Base-by-base conservation (phyloP, 768 basidiomycete genomes). In the Pleurotus platypus region DNA sequence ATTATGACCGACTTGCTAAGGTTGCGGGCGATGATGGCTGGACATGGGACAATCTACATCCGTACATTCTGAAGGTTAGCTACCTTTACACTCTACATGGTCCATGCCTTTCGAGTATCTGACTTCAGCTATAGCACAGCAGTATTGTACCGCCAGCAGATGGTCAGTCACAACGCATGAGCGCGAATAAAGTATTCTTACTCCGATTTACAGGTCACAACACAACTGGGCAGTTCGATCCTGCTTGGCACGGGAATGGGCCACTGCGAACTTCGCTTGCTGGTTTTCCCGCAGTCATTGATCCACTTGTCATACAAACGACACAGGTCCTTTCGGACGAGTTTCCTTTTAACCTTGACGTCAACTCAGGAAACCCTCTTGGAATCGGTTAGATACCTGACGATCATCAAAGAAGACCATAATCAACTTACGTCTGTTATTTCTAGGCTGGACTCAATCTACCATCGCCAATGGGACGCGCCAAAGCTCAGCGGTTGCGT, bases 321-420 rank as follows among this genome's bases (percentile, higher is more conserved):
- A 65, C 70, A 0, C 2, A 57, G 2, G 59, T 67, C 35, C 46
- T 69, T 6, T 26, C 58, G 1, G 4, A 27, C 37, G 63, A 67
- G 42, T 70, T 68, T 49, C 64, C 70, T 18, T 69, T 59, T 56
- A 67, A 64, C 43, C 15, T 55, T 22, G 72, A 73, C 61, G 60
- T 66, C 46, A 70, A 73, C 57, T 61, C 62, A 1, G 74, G 74
- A 0, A 56, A 61, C 40, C 60, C 60, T 2, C 49, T 71, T 4
- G 73, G 73, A 4, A 55, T 74, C 9, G 67, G 73, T 72, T 38
- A 35, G 64, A 48, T 4, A 5, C 40, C 5, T 15, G 18, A 12
- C 27, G 20, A 24, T 18, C 20, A 16, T 35, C 46, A 8, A 12
- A n/a, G 42, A 7, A 24, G 12, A 48, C 18, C 6, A 5, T 6